A percentile compares a stretch with the other conserved stretches of the same genome.
phyloP scores from a whole-genome alignment of 805 yeast genomes.

The Vanderwaltozyma tropicalis region DNA sequence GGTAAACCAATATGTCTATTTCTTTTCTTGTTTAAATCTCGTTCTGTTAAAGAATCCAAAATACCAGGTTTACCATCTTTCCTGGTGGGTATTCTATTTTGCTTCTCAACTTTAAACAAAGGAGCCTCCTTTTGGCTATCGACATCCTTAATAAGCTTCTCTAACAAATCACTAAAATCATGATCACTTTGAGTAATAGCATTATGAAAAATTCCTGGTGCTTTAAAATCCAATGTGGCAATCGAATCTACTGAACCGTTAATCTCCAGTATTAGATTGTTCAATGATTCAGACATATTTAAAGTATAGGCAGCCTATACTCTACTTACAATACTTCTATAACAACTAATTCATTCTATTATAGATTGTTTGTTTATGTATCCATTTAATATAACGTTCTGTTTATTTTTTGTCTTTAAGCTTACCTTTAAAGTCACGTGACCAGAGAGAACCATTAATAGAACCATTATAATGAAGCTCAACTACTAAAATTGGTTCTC shows the following conservation, averaged over 20 bases:
- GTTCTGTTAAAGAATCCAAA: slow-evolving; percentile 27
- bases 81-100: slow-evolving; percentile 33
- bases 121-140: slow-evolving; percentile 38
- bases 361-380: background rate
- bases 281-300: slow-evolving; percentile 22
- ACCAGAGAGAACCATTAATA: too few species aligned
- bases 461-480: too few species aligned
- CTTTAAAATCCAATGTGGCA: slow-evolving; percentile 36
- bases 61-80: slow-evolving; percentile 40
- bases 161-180: slow-evolving; percentile 1
- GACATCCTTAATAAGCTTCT: slow-evolving; percentile 47
- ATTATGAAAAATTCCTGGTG: slow-evolving; percentile 57
- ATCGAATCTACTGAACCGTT: slow-evolving; percentile 34
- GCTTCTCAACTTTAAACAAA: slow-evolving; percentile 35
- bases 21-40: slow-evolving; percentile 24
- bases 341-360: too few species aligned
- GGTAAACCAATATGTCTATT: slow-evolving; percentile 27
- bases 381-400: too few species aligned
- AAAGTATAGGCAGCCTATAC: too few species aligned
- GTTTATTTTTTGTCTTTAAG: too few species aligned
- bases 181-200: slow-evolving; percentile 35
- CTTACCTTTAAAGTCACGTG: too few species aligned
- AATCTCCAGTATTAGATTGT: slow-evolving; percentile 26
- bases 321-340: background rate
- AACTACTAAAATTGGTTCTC: too few species aligned